Evolutionary conservation across 768 basidiomycete genomes (phyloP).

Genomic region (Paxillus ammoniavirescens): DNA sequence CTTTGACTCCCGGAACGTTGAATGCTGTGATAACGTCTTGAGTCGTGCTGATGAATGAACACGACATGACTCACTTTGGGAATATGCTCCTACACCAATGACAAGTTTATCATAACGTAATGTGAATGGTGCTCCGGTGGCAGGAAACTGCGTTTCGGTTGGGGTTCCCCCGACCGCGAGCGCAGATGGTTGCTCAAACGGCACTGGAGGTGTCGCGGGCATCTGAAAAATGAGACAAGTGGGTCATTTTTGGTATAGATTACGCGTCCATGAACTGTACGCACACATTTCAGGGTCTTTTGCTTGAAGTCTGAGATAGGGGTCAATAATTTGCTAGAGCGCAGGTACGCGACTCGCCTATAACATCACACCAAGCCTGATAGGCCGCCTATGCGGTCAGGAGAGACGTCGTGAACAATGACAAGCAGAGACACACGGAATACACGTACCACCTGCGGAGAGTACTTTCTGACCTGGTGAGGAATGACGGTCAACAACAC

Average conservation of each 20-base stretch:
- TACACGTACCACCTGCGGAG: slow-evolving; percentile 51
- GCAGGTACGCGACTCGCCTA: slow-evolving; percentile 40
- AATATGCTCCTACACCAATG: slow-evolving; percentile 83
- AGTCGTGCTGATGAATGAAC: slow-evolving; percentile 6
- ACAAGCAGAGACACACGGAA: background rate
- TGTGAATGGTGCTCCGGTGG: slow-evolving; percentile 44
- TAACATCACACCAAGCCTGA: slow-evolving; percentile 76
- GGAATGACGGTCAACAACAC: background rate
- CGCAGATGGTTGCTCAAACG: slow-evolving; percentile 26
- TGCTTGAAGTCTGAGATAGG: slow-evolving; percentile 51
- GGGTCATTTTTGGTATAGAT: background rate
- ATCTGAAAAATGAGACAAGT: slow-evolving; percentile 38
- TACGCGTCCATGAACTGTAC: slow-evolving; percentile 22
- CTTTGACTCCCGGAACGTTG: slow-evolving; percentile 72
- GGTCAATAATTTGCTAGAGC: slow-evolving; percentile 4
- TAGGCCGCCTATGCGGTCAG: slow-evolving; percentile 46
- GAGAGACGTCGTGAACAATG: background rate
- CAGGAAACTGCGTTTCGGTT: slow-evolving; percentile 17
- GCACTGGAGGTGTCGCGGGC: slow-evolving; percentile 54
- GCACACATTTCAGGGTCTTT: slow-evolving; percentile 59
- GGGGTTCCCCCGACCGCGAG: slow-evolving; percentile 14
- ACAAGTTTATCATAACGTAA: slow-evolving; percentile 79
- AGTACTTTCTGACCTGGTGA: slow-evolving; percentile 51
- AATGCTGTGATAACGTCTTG: slow-evolving; percentile 46
- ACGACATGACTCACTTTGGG: slow-evolving; percentile 56